phyloP scores from a whole-genome alignment of 768 basidiomycete species.

The Cyclocybe cylindracea region DNA sequence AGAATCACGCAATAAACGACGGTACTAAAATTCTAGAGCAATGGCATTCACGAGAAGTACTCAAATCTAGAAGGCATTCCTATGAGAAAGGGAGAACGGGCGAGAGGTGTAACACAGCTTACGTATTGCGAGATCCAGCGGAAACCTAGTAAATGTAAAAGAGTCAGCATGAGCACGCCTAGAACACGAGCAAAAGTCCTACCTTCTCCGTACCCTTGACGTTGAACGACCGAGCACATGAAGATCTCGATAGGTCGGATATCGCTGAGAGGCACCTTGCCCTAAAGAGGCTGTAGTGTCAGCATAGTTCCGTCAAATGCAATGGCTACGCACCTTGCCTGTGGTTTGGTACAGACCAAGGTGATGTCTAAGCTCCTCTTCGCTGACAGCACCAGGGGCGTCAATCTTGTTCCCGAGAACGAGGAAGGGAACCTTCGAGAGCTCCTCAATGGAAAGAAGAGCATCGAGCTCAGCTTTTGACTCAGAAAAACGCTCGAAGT shows the following conservation, averaged over 20 bases:
- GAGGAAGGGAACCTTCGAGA: constrained; percentile 96
- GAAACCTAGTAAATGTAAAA: constrained; percentile 59
- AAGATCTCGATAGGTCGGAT: constrained; percentile 99
- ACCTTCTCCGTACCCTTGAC: constrained; percentile 99
- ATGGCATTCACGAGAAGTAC: constrained; percentile 1
- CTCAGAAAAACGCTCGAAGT: constrained; percentile 95
- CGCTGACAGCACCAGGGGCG: constrained; percentile 94
- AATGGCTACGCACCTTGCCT: constrained; percentile 74
- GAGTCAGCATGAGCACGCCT: not conserved
- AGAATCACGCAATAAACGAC: constrained; percentile 1
- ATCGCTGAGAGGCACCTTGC: constrained; percentile 94
- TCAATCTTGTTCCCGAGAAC: constrained; percentile 99
- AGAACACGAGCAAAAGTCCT: constrained; percentile 13
- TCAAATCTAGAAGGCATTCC: constrained; percentile 35
- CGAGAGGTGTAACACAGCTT: constrained; percentile 27
- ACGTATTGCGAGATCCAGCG: constrained; percentile 98
- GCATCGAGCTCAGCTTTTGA: constrained; percentile 98
- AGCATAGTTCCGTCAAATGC: not conserved
- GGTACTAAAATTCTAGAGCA: constrained; percentile 1
- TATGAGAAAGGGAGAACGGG: constrained; percentile 2
- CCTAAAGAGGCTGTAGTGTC: constrained; percentile 47
- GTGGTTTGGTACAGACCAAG: constrained; percentile 99
- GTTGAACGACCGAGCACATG: constrained; percentile 99
- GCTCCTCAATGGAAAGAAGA: constrained; percentile 92
- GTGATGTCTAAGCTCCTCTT: constrained; percentile 95